Conservation (phyloP, 2,329 filamentous ascomycete species). For the Neofusicoccum sp. region DNA sequence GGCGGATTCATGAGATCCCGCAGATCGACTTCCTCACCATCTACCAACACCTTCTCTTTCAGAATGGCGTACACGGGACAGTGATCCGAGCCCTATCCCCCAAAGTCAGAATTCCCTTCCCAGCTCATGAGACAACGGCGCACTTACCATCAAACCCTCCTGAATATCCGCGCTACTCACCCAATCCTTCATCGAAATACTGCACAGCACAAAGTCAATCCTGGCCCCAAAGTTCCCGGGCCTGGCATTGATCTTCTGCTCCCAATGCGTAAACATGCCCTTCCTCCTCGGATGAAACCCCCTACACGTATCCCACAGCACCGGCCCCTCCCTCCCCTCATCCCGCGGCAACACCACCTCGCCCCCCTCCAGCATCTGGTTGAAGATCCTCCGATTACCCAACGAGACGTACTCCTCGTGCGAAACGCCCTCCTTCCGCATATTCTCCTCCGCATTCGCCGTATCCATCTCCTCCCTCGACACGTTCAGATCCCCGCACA, state of each 20-base stretch:
- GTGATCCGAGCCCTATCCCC: conserved; percentile 80
- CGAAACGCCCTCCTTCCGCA: conserved; percentile 70
- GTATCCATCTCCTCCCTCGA: conserved; percentile 70
- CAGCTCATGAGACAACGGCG: background rate
- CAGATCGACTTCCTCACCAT: conserved; percentile 57
- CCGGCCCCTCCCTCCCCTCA: conserved; percentile 67
- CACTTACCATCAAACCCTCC: conserved; percentile 74
- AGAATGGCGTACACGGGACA: conserved; percentile 86
- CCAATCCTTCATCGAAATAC: conserved; percentile 76
- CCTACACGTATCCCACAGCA: conserved; percentile 83
- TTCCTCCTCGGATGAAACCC: conserved; percentile 75
- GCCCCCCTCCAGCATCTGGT: conserved; percentile 78
- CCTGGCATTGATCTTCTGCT: conserved; percentile 91
- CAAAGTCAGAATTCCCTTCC: background rate
- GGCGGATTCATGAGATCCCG: conserved; percentile 77
- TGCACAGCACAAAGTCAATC: conserved; percentile 93
- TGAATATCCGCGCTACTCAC: conserved; percentile 83
- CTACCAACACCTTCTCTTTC: conserved; percentile 61
- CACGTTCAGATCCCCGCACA: conserved; percentile 90
- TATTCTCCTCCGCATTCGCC: conserved; percentile 70
- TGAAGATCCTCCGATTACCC: conserved; percentile 77
- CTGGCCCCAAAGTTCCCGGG: conserved; percentile 90
- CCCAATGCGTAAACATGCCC: conserved; percentile 98
- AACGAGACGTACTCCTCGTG: conserved; percentile 72
- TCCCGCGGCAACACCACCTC: conserved; percentile 69